phyloP scores from a whole-genome alignment of 768 basidiomycete genomes.

The Boletus pseudo-olivaceus region DNA sequence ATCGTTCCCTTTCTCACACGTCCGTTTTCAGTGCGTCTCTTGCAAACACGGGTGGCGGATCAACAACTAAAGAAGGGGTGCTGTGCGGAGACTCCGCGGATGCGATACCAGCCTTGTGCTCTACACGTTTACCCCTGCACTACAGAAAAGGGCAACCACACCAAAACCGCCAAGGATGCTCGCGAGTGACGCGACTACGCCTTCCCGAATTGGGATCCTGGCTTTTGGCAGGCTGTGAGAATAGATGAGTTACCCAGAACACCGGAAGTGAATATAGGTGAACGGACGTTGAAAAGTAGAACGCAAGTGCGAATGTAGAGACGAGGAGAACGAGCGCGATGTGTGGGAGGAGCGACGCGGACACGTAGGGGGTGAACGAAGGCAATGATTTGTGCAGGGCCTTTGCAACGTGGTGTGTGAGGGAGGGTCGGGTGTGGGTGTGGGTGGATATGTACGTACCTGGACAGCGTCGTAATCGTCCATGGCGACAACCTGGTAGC shows the following conservation, averaged over 20 bases:
- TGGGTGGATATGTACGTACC: constrained; percentile 36
- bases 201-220: constrained; percentile 62
- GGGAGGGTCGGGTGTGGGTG: background rate
- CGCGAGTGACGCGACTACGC: constrained; percentile 65
- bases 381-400: constrained; percentile 63
- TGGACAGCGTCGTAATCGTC: constrained; percentile 51
- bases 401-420: constrained; percentile 32
- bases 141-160: constrained; percentile 76
- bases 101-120: constrained; percentile 12
- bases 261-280: constrained; percentile 1
- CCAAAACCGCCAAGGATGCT: constrained; percentile 85
- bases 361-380: constrained; percentile 65
- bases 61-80: constrained; percentile 52
- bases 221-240: constrained; percentile 69
- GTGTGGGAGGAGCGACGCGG: constrained; percentile 66
- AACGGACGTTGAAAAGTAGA: constrained; percentile 86
- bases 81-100: background rate
- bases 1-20: constrained; percentile 3
- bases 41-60: constrained; percentile 82
- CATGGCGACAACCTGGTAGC: constrained; percentile 36
- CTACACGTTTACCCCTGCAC: constrained; percentile 30
- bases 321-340: constrained; percentile 71
- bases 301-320: constrained; percentile 77
- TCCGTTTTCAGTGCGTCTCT: constrained; percentile 53
- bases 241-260: constrained; percentile 3